These are phyloP conservation scores for Diplodia scrobiculata DNA, from an alignment of 2,329 filamentous ascomycete species.

Conservation along the genomic window DNA sequence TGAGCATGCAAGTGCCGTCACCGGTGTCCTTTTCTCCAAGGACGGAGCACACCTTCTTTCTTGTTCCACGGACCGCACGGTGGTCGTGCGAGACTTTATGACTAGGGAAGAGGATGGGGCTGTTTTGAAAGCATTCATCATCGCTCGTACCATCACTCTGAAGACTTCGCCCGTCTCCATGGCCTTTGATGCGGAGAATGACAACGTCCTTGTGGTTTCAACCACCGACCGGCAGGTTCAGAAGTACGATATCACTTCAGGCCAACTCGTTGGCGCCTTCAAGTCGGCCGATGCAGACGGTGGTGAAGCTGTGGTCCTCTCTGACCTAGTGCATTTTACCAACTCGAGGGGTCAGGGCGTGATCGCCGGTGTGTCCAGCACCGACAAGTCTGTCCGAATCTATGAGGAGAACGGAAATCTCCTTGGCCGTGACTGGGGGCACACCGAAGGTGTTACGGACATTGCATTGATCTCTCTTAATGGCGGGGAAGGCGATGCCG, in stretches of 20 bases:
- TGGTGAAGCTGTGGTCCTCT: slow-evolving; percentile 78
- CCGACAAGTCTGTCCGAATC: slow-evolving; percentile 89
- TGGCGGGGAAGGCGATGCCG: slow-evolving; percentile 48
- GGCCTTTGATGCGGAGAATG: slow-evolving; percentile 65
- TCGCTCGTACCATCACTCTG: slow-evolving; percentile 74
- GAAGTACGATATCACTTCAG: slow-evolving; percentile 64
- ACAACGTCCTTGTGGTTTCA: slow-evolving; percentile 59
- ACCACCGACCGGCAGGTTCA: slow-evolving; percentile 65
- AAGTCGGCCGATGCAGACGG: slow-evolving; percentile 80
- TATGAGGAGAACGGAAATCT: slow-evolving; percentile 82
- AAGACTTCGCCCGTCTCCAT: slow-evolving; percentile 88
- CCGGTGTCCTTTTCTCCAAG: slow-evolving; percentile 72
- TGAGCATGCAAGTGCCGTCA: slow-evolving; percentile 87
- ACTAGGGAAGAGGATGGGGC: slow-evolving; percentile 63
- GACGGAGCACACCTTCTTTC: slow-evolving; percentile 75
- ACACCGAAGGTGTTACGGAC: slow-evolving; percentile 90
- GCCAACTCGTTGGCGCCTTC: slow-evolving; percentile 71
- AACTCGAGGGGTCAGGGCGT: slow-evolving; percentile 63
- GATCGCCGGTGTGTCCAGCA: slow-evolving; percentile 85
- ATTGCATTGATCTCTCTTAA: slow-evolving; percentile 59
- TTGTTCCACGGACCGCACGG: slow-evolving; percentile 82
- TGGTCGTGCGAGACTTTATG: slow-evolving; percentile 79
- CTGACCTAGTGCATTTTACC: slow-evolving; percentile 68
- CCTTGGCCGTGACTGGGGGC: slow-evolving; percentile 87
- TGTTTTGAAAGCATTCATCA: slow-evolving; percentile 72